These are phyloP conservation scores for Lophiotrema nucula DNA, from an alignment of 495 filamentous ascomycete genomes.

Conservation along the genomic window DNA sequence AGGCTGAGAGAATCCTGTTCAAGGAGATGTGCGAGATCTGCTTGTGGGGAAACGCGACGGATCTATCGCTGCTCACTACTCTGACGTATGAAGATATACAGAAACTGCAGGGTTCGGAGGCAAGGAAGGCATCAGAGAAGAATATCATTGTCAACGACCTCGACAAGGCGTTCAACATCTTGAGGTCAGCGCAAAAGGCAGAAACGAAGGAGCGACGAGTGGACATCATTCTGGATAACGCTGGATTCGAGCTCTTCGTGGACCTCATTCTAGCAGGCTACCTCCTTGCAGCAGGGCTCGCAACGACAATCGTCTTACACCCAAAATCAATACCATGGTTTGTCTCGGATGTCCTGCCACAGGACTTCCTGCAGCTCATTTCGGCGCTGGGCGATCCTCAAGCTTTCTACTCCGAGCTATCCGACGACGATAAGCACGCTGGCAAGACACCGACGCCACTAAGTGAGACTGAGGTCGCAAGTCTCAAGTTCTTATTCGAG, in stretches of 20 bases:
- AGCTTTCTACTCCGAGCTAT: constrained; percentile 65
- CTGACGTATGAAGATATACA: constrained; percentile 95
- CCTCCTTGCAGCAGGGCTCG: constrained; percentile 74
- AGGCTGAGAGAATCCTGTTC: constrained; percentile 76
- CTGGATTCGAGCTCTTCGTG: constrained; percentile 94
- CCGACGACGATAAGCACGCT: constrained; percentile 61
- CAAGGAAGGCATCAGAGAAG: constrained; percentile 76
- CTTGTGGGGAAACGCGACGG: constrained; percentile 96
- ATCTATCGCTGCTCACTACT: constrained; percentile 84
- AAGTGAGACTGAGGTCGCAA: constrained; percentile 61
- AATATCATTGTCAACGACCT: constrained; percentile 90
- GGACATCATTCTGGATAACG: constrained; percentile 93
- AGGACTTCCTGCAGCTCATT: constrained; percentile 78
- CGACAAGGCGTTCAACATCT: constrained; percentile 63
- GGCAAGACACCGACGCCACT: constrained; percentile 58
- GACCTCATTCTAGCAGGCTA: constrained; percentile 90
- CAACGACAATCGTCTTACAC: constrained; percentile 84
- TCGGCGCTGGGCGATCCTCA: constrained; percentile 71
- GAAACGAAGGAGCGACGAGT: constrained; percentile 65
- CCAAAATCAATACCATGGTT: constrained; percentile 97
- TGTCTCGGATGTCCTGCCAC: constrained; percentile 87
- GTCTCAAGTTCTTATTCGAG: constrained; percentile 73
- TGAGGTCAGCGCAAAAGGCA: constrained; percentile 58
- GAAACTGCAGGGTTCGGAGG: constrained; percentile 84
- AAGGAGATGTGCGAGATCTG: constrained; percentile 95